A percentile compares a stretch with the other conserved stretches of the same genome.
These are phyloP conservation scores for Pleoardoris graminearum DNA, from an alignment of 2,329 filamentous ascomycete species.

Conservation along the genomic window DNA sequence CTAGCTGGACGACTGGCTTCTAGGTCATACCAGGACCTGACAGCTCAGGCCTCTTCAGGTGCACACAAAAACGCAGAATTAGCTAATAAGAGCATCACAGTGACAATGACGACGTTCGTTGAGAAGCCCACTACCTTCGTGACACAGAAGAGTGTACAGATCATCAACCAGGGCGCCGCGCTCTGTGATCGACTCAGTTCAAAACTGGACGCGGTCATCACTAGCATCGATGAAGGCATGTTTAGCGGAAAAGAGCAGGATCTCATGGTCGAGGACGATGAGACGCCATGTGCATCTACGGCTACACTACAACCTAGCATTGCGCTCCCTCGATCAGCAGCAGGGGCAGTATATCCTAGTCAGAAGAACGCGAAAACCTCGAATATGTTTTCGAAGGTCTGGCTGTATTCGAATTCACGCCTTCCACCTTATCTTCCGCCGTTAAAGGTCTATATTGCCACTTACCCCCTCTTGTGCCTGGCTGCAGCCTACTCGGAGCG, in stretches of 20 bases:
- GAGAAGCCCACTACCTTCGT: conserved; percentile 35
- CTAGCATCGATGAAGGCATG: conserved; percentile 68
- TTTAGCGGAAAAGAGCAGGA: conserved; percentile 59
- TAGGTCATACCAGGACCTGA: conserved; percentile 34
- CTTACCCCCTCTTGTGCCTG: conserved; percentile 75
- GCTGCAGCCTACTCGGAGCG: conserved; percentile 77
- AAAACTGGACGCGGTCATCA: conserved; percentile 70
- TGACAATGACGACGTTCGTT: conserved; percentile 33
- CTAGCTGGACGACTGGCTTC: conserved; percentile 35
- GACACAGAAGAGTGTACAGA: conserved; percentile 41
- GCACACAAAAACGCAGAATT: conserved; percentile 22
- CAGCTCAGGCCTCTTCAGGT: conserved; percentile 22
- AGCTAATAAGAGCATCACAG: conserved; percentile 21
- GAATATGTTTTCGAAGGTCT: conserved; percentile 69
- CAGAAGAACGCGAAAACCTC: conserved; percentile 24
- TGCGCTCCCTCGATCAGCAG: conserved; percentile 8
- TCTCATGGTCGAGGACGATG: conserved; percentile 42
- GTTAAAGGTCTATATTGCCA: conserved; percentile 72
- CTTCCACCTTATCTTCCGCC: conserved; percentile 69
- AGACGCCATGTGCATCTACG: conserved; percentile 16
- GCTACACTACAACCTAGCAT: conserved; percentile 22
- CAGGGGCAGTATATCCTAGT: neutral
- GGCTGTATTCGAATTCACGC: conserved; percentile 76
- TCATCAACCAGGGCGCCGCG: conserved; percentile 46
- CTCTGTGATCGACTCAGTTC: conserved; percentile 64